These are phyloP conservation scores for Metschnikowia santaceciliae DNA, from an alignment of 805 yeast species.

Conservation along the genomic window DNA sequence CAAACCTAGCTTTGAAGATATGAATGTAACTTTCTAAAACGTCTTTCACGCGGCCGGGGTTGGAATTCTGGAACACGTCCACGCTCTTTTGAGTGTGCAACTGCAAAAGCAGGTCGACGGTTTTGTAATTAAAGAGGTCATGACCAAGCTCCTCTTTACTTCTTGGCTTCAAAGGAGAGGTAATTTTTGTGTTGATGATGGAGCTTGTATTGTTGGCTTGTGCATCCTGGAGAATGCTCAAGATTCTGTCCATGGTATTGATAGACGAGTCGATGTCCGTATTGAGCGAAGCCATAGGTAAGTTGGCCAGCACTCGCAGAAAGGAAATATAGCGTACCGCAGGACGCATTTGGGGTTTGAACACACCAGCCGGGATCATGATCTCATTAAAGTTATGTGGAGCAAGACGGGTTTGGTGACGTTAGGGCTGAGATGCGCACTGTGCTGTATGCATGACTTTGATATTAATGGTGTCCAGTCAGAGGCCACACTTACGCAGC, in stretches of 20 bases:
- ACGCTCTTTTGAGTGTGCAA: constrained; percentile 4
- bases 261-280: constrained; percentile 13
- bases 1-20: constrained; percentile 8
- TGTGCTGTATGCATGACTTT: not conserved
- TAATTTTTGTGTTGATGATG: not conserved
- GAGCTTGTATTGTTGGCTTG: constrained; percentile 9
- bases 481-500: not conserved
- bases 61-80: constrained; percentile 8
- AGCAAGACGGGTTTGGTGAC: not conserved
- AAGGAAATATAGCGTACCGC: not conserved
- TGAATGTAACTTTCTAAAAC: constrained; percentile 7
- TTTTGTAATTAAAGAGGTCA: constrained; percentile 8
- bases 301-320: not conserved
- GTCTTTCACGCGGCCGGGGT: constrained; percentile 6
- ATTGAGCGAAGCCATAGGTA: not conserved
- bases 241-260: constrained; percentile 16
- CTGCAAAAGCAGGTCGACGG: constrained; percentile 7
- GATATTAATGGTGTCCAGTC: not conserved
- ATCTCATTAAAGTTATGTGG: not conserved
- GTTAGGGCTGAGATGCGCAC: not conserved
- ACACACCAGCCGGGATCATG: not conserved
- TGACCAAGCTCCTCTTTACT: constrained; percentile 8
- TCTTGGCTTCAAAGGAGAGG: not conserved
- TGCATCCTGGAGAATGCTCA: constrained; percentile 14
- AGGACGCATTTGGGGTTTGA: not conserved